A percentile compares a stretch with the other conserved stretches of the same genome.
Conservation (phyloP, 2,329 filamentous ascomycete genomes). For the Aspergillus ustus region DNA sequence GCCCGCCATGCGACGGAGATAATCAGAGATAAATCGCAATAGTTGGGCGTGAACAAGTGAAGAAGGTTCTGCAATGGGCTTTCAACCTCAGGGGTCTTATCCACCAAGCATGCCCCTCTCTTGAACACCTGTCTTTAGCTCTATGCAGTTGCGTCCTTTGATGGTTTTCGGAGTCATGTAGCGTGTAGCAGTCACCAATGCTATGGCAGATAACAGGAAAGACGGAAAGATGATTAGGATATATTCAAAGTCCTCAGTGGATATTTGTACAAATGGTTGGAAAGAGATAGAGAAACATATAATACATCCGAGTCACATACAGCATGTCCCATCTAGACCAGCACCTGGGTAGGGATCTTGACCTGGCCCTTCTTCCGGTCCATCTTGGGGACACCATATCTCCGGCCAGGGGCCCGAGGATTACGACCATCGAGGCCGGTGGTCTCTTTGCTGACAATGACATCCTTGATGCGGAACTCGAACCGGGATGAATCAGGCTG, state of each 20-base stretch:
- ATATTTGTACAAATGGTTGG: slow-evolving; percentile 12
- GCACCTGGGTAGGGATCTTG: slow-evolving; percentile 67
- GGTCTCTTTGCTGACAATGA: slow-evolving; percentile 57
- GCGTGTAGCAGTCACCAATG: too few species aligned
- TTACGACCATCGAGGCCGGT: slow-evolving; percentile 61
- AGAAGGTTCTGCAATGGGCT: too few species aligned
- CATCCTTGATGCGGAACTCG: slow-evolving; percentile 64
- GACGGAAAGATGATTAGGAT: not conserved
- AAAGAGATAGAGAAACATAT: slow-evolving; percentile 13
- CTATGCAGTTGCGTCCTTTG: too few species aligned
- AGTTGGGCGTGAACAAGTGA: too few species aligned
- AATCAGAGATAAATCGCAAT: too few species aligned
- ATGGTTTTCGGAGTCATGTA: too few species aligned
- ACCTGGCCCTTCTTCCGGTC: slow-evolving; percentile 66
- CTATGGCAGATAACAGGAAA: not conserved
- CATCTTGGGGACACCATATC: slow-evolving; percentile 66
- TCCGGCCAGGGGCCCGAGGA: slow-evolving; percentile 58
- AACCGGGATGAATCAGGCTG: slow-evolving; percentile 56
- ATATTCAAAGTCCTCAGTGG: not conserved
- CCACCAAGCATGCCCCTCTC: too few species aligned
- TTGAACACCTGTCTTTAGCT: too few species aligned
- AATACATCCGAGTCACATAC: slow-evolving; percentile 16
- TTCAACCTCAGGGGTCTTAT: too few species aligned
- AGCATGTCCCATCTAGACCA: slow-evolving; percentile 40
- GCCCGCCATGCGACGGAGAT: too few species aligned